A percentile compares a stretch with the other conserved stretches of the same genome.
Conservation (phyloP, 2,329 filamentous ascomycete species). For the Lachnellula arida region DNA sequence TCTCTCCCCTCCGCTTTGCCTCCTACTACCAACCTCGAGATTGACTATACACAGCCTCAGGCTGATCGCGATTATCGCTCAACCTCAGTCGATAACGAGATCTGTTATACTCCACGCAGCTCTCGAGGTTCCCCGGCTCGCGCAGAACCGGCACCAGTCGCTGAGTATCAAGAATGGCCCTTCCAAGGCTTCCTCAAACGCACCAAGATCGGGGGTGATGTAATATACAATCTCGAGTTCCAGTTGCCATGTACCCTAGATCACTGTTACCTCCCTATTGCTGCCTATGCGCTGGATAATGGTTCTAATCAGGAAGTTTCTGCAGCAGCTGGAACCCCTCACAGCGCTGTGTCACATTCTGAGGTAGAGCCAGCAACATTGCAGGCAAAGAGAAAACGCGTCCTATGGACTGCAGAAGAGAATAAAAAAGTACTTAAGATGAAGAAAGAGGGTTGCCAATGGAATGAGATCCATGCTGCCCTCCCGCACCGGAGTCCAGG, state of each 20-base stretch:
- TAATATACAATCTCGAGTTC: conserved; percentile 21
- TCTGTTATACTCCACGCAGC: conserved; percentile 5
- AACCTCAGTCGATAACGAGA: conserved; percentile 5
- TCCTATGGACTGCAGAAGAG: too few relatives aligned
- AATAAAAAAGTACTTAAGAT: too few relatives aligned
- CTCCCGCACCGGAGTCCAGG: too few relatives aligned
- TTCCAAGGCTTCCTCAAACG: conserved; percentile 20
- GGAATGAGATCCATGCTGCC: too few relatives aligned
- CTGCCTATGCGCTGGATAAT: background rate
- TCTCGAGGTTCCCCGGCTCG: conserved; percentile 9
- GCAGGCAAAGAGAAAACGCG: too few relatives aligned
- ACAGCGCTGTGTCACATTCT: too few relatives aligned
- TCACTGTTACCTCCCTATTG: background rate
- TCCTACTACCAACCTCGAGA: conserved; percentile 3
- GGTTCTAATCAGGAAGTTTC: too few relatives aligned
- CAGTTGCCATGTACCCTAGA: conserved; percentile 6
- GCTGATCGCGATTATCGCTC: conserved; percentile 1
- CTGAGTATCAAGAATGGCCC: conserved; percentile 19
- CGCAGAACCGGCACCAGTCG: conserved; percentile 9
- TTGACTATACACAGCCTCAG: conserved; percentile 3
- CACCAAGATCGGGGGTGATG: conserved; percentile 4
- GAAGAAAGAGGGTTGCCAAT: too few relatives aligned
- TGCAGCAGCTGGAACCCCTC: too few relatives aligned
- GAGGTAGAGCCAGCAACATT: too few relatives aligned
- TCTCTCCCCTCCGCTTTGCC: background rate